A percentile compares a stretch with the other conserved stretches of the same genome.
phyloP scores from a whole-genome alignment of 2,329 filamentous ascomycete species.

The Clarireedia hainanense region DNA sequence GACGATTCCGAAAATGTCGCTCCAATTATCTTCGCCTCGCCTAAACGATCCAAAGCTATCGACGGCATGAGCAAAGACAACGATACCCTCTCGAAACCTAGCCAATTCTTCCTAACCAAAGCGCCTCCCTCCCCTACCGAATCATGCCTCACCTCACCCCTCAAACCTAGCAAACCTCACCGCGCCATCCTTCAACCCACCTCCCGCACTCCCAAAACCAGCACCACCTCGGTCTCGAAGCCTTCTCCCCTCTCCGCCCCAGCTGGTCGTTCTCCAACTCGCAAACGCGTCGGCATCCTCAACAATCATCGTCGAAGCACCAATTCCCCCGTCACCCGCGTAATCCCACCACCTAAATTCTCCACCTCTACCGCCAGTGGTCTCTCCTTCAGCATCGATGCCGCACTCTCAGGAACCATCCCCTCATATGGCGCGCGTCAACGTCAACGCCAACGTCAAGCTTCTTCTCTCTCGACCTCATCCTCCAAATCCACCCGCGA shows the following conservation, averaged over 20 bases:
- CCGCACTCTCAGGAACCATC: constrained; percentile 71
- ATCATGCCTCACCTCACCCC: constrained; percentile 11
- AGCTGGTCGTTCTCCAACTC: constrained; percentile 73
- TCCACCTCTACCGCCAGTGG: constrained; percentile 38
- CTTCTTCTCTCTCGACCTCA: constrained; percentile 14
- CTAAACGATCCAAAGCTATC: constrained; percentile 40
- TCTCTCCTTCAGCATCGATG: constrained; percentile 72
- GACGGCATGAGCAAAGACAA: background rate
- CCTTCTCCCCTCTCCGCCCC: constrained; percentile 56
- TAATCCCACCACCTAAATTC: constrained; percentile 59
- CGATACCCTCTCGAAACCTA: constrained; percentile 4
- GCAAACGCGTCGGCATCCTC: constrained; percentile 63
- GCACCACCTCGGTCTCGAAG: constrained; percentile 35
- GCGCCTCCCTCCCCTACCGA: constrained; percentile 29
- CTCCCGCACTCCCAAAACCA: constrained; percentile 42
- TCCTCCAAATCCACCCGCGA: background rate
- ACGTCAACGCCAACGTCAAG: constrained; percentile 30
- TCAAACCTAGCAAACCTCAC: constrained; percentile 17
- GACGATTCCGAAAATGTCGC: constrained; percentile 57
- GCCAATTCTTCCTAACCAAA: constrained; percentile 24
- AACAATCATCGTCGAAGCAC: constrained; percentile 51
- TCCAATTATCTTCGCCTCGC: constrained; percentile 39
- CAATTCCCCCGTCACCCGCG: constrained; percentile 55
- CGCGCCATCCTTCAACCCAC: constrained; percentile 43
- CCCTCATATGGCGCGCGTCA: constrained; percentile 47